These are phyloP conservation scores for Fusarium sp. DNA, from an alignment of 2,329 filamentous ascomycete genomes.

Conservation along the genomic window DNA sequence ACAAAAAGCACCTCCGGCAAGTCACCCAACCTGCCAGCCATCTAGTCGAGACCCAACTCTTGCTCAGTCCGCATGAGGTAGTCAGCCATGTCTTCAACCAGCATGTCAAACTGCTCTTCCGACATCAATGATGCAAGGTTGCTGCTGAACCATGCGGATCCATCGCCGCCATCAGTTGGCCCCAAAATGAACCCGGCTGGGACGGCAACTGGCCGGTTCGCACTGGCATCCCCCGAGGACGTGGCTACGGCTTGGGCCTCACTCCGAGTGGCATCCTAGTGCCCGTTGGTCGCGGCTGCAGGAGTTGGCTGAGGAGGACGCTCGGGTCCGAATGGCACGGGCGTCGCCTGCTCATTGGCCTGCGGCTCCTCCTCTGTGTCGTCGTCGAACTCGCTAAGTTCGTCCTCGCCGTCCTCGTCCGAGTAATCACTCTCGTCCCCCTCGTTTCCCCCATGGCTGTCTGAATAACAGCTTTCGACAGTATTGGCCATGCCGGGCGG, in stretches of 20 bases:
- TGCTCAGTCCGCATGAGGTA: conserved; percentile 15
- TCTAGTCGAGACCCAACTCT: conserved; percentile 21
- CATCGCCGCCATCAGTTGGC: conserved; percentile 1
- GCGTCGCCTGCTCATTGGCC: conserved; percentile 53
- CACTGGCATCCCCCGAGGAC: conserved; percentile 3
- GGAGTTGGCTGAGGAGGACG: conserved; percentile 60
- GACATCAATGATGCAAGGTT: conserved; percentile 16
- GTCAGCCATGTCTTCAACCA: conserved; percentile 25
- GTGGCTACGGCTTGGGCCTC: conserved; percentile 32
- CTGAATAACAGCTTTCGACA: conserved; percentile 73
- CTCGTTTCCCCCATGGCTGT: conserved; percentile 64
- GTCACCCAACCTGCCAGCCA: conserved; percentile 38
- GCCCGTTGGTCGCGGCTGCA: conserved; percentile 60
- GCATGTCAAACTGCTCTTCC: conserved; percentile 16
- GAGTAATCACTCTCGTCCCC: conserved; percentile 76
- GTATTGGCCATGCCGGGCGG: conserved; percentile 75
- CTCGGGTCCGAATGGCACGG: conserved; percentile 65
- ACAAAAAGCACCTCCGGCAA: conserved; percentile 37
- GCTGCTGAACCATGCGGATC: background rate
- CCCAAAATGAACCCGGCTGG: background rate
- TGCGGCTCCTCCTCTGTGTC: conserved; percentile 69
- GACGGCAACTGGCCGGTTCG: background rate
- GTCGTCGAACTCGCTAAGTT: conserved; percentile 77
- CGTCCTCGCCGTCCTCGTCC: conserved; percentile 74
- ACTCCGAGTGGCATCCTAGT: conserved; percentile 54